Conservation (phyloP, 1,284 basidiomycete genomes). For the Cryptococcus sp. region DNA sequence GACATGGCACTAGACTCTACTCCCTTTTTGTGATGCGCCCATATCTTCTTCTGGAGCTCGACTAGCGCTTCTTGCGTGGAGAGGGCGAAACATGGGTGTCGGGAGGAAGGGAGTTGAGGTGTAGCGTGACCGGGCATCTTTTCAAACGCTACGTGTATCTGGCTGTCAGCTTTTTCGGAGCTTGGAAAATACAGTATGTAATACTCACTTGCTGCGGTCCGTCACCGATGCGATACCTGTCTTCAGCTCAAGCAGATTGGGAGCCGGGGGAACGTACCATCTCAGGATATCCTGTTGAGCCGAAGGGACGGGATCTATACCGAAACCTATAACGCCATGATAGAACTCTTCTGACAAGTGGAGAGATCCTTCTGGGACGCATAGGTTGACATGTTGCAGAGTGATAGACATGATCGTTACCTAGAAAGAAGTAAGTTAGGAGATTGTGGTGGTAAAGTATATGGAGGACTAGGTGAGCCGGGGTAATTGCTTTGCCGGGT, state of each 20-base stretch:
- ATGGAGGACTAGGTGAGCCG: neutral
- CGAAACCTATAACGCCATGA: constrained; percentile 35
- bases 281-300: constrained; percentile 29
- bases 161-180: too few species aligned
- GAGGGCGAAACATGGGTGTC: constrained; percentile 42
- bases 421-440: constrained; percentile 5
- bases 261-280: constrained; percentile 27
- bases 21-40: constrained; percentile 19
- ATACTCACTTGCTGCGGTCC: constrained; percentile 34
- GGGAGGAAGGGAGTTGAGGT: constrained; percentile 18
- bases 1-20: constrained; percentile 21
- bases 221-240: constrained; percentile 34
- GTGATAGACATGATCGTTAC: constrained; percentile 15
- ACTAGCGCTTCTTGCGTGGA: constrained; percentile 23
- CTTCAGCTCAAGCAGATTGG: neutral
- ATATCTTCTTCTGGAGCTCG: constrained; percentile 38
- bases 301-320: constrained; percentile 33
- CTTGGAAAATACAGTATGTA: neutral
- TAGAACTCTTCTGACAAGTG: constrained; percentile 43
- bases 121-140: constrained; percentile 7
- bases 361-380: constrained; percentile 34
- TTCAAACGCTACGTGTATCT: constrained; percentile 38
- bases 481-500: neutral
- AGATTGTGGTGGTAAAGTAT: neutral
- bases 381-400: constrained; percentile 44